phyloP scores from a whole-genome alignment of 2,329 filamentous ascomycete species.

The Sclerotinia glacialis region DNA sequence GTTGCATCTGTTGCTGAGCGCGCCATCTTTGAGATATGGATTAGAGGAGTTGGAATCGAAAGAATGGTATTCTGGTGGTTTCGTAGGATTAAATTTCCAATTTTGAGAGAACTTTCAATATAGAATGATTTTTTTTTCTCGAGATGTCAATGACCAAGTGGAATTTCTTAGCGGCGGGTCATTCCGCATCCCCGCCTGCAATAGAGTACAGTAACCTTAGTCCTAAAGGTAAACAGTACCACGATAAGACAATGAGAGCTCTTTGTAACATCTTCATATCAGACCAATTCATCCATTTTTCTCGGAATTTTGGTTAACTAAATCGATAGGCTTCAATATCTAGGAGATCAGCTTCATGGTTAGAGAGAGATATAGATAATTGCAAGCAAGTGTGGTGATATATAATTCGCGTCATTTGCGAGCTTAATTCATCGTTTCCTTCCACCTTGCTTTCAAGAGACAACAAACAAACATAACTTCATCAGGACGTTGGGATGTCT shows the following conservation, averaged over 20 bases:
- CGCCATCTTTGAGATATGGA: conserved; percentile 42
- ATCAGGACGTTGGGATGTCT: conserved; percentile 28
- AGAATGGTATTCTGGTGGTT: conserved; percentile 6
- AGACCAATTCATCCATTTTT: neutral
- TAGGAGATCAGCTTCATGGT: neutral
- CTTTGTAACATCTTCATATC: no score
- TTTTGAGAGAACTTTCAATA: conserved; percentile 12
- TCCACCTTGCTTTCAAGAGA: neutral
- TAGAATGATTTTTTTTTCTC: conserved; percentile 36
- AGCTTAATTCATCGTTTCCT: neutral
- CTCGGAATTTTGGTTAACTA: neutral
- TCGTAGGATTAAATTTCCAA: conserved; percentile 29
- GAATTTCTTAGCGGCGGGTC: conserved; percentile 30
- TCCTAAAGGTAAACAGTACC: no score
- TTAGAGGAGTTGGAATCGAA: neutral
- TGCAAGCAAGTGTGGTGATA: neutral
- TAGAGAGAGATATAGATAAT: neutral
- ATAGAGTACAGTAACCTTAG: no score
- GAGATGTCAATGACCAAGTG: conserved; percentile 25
- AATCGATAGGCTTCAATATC: neutral
- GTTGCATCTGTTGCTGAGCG: conserved; percentile 77
- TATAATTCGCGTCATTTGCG: neutral
- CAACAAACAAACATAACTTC: neutral
- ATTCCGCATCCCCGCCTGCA: conserved; percentile 25
- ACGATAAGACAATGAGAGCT: neutral